Evolutionary conservation across 805 yeast species (phyloP).

Genomic region (Tanozyma kutaoensis): DNA sequence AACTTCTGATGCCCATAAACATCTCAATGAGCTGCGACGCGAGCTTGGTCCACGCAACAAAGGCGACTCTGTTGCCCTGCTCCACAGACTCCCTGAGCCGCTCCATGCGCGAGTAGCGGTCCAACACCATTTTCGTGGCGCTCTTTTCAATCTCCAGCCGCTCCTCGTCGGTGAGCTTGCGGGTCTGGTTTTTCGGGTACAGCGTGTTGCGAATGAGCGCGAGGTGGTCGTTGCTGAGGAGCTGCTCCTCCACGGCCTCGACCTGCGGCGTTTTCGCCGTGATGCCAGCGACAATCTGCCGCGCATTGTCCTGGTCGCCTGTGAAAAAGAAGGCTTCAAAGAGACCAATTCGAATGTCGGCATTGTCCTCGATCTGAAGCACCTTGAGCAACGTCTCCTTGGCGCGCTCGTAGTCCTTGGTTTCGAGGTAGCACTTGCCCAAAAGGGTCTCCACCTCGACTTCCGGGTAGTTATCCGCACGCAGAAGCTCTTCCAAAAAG

Average conservation of each 20-base stretch:
- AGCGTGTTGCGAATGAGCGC: neutral
- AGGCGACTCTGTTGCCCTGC: constrained; percentile 34
- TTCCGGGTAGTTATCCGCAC: constrained; percentile 5
- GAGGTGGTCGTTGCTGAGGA: too few relatives aligned
- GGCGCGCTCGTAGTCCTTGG: constrained; percentile 48
- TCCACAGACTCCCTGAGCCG: constrained; percentile 28
- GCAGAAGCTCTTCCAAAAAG: constrained; percentile 45
- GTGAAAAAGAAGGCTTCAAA: constrained; percentile 71
- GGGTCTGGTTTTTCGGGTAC: constrained; percentile 3
- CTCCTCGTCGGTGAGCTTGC: constrained; percentile 28
- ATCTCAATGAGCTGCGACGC: constrained; percentile 77
- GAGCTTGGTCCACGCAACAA: constrained; percentile 67
- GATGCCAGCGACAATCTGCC: neutral
- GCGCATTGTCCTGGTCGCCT: constrained; percentile 40
- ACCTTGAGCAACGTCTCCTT: constrained; percentile 43
- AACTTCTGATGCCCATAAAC: constrained; percentile 63
- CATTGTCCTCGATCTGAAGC: constrained; percentile 40
- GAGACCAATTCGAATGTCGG: constrained; percentile 63
- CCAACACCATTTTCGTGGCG: constrained; percentile 43
- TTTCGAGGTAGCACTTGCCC: constrained; percentile 67
- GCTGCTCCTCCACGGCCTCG: constrained; percentile 4
- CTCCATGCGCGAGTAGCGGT: constrained; percentile 40
- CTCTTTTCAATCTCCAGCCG: constrained; percentile 40
- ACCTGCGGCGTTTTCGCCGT: neutral
- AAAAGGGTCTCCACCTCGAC: constrained; percentile 41